These are phyloP conservation scores for Triangularia setosa DNA, from an alignment of 2,329 filamentous ascomycete species.

Conservation along the genomic window DNA sequence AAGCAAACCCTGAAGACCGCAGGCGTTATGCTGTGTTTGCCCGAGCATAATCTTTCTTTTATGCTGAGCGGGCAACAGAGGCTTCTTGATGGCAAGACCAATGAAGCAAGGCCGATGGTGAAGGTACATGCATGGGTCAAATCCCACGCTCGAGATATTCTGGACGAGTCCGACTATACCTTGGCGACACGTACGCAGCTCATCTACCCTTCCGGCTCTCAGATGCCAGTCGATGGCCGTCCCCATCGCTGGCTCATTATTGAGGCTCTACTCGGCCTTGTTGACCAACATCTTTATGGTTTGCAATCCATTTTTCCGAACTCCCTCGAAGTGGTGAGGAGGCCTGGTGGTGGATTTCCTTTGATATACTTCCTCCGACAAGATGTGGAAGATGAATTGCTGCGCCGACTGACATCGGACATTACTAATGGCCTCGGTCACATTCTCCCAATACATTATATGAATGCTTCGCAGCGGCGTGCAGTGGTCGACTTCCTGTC, in stretches of 20 bases:
- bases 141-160: slow-evolving; percentile 50
- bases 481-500: slow-evolving; percentile 25
- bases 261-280: slow-evolving; percentile 40
- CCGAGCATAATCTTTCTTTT: slow-evolving; percentile 63
- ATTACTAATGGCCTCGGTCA: slow-evolving; percentile 34
- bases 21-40: slow-evolving; percentile 57
- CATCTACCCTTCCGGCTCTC: slow-evolving; percentile 52
- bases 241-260: slow-evolving; percentile 49
- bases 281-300: slow-evolving; percentile 34
- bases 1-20: slow-evolving; percentile 36
- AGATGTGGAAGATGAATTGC: slow-evolving; percentile 44
- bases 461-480: slow-evolving; percentile 30
- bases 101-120: slow-evolving; percentile 47
- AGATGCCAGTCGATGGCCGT: slow-evolving; percentile 47
- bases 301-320: slow-evolving; percentile 38
- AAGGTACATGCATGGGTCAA: slow-evolving; percentile 49
- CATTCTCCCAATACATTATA: slow-evolving; percentile 31
- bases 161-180: slow-evolving; percentile 61
- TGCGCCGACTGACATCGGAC: slow-evolving; percentile 37
- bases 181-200: slow-evolving; percentile 52
- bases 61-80: slow-evolving; percentile 58
- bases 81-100: slow-evolving; percentile 43
- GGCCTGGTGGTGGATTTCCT: slow-evolving; percentile 44
- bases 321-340: slow-evolving; percentile 45
- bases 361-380: slow-evolving; percentile 51